Evolutionary conservation across 2,329 filamentous ascomycete genomes (phyloP).

Genomic region (Xylariales sp.): DNA sequence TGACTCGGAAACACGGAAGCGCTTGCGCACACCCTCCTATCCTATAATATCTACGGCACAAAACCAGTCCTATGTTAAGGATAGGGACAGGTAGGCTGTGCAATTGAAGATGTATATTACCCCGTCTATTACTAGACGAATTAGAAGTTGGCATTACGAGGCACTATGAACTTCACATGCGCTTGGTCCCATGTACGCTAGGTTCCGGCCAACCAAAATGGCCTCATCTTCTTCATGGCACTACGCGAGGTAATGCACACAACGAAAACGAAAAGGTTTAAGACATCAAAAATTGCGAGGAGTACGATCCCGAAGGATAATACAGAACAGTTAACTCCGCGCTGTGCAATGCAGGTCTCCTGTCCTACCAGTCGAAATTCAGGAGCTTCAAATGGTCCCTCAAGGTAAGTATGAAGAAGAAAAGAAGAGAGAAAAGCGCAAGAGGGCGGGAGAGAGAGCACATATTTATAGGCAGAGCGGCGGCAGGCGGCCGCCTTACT

Average conservation of each 20-base stretch:
- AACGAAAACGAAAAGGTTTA: conserved; percentile 55
- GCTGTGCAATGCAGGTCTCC: conserved; percentile 66
- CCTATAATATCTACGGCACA: neutral
- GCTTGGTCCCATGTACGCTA: too few relatives aligned
- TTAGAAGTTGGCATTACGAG: too few relatives aligned
- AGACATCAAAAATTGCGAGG: conserved; percentile 62
- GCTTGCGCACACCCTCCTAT: neutral
- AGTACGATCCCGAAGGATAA: conserved; percentile 65
- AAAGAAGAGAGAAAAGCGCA: conserved; percentile 48
- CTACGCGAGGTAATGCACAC: conserved; percentile 52
- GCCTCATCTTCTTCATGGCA: conserved; percentile 57
- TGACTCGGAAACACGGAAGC: neutral
- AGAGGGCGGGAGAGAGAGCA: conserved; percentile 28
- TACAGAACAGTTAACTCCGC: conserved; percentile 61
- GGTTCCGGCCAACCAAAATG: too few relatives aligned
- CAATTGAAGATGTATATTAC: too few relatives aligned
- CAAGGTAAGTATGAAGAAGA: conserved; percentile 65
- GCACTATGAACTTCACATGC: too few relatives aligned
- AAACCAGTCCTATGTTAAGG: too few relatives aligned
- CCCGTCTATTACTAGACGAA: too few relatives aligned
- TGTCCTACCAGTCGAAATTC: conserved; percentile 55
- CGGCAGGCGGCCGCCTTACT: conserved; percentile 28
- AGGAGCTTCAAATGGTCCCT: conserved; percentile 57
- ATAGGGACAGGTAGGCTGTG: too few relatives aligned
- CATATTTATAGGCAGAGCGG: conserved; percentile 40